Conservation (phyloP, 225 moss, liverwort and hornwort genomes). For the Asterella californica region DNA sequence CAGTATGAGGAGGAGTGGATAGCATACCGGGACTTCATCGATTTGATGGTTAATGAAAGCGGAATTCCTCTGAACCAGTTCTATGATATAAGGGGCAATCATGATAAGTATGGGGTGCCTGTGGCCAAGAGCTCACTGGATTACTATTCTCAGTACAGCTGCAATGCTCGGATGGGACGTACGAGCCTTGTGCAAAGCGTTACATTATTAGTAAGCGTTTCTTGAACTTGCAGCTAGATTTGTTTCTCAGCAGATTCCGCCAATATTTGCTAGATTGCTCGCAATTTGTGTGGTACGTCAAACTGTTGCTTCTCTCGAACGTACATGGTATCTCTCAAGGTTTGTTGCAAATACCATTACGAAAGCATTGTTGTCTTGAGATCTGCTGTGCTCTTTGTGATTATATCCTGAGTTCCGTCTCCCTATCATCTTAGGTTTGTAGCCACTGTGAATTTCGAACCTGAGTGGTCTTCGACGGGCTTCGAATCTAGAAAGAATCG, state of each 20-base stretch:
- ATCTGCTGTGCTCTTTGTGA: not conserved
- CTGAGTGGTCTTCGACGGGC: not conserved
- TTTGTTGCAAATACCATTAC: not conserved
- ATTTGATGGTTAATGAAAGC: conserved; percentile 58
- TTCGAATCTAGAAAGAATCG: too few species aligned
- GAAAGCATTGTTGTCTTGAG: not conserved
- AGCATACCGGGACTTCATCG: conserved; percentile 56
- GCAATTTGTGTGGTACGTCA: not conserved
- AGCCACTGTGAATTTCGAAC: not conserved
- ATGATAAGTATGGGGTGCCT: conserved; percentile 92
- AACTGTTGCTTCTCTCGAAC: not conserved
- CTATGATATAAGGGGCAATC: conserved; percentile 82
- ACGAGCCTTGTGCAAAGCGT: conserved; percentile 82
- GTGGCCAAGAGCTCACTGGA: conserved; percentile 55
- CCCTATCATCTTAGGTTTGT: not conserved
- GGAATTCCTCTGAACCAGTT: conserved; percentile 54
- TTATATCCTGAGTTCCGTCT: not conserved
- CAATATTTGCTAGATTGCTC: not conserved
- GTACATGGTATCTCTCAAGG: not conserved
- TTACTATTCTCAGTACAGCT: conserved; percentile 66
- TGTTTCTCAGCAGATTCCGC: not conserved
- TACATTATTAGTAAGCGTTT: conserved; percentile 59
- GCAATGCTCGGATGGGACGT: conserved; percentile 64
- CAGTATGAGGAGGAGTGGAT: conserved; percentile 91
- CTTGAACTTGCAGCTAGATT: not conserved